Evolutionary conservation across 495 filamentous ascomycete genomes (phyloP), one percentile per base, ranked within the genome.

Genomic region (Penicillium samsonianum): DNA sequence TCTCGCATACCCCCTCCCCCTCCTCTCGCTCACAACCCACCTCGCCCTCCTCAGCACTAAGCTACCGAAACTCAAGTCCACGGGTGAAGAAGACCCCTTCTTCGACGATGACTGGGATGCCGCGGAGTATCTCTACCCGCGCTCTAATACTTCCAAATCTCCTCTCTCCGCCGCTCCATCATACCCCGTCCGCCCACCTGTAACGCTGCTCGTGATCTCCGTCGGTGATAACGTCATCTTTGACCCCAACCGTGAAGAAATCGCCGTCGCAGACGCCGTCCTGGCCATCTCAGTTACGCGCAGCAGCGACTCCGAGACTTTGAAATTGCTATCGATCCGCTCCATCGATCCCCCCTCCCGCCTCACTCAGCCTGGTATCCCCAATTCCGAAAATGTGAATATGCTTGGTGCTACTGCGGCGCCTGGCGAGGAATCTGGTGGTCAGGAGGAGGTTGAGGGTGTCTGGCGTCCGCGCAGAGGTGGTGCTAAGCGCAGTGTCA

Each of bases 81-180:
- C 91, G 65, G 80, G 80, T 52, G 92, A 96, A 68, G 94, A 99
- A 75, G 95, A 99, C 65, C 95, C 95, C 2, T 85, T 96, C 64
- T 98, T 99, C 78, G 88, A 96, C 78, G 95, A 99, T 75, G 94
- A 99, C 73, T 99, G 95, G 95, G 89, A 86, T 35, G 89, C 86
- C 33, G 83, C 91, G 2, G 71, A 84, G 38, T 84, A 86, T 49
- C 78, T 99, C 20, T 99, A 92, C 75, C 84, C 89, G 1, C 77
- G 81, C 37, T 53, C 68, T 42, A 59, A 58, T 30, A 51, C 55
- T 17, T 38, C 35, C 14, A 60, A 49, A 28, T 26, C 35, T 9
- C 47, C 45, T 12, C 45, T 20, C 28, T 48, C 48, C 23, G 43
- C 40, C 33, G 33, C 38, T 4, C 37, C 60, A 5, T 55, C 65